A percentile compares a stretch with the other conserved stretches of the same genome.
Evolutionary conservation across 192 early-diverging fungal genomes (phyloP).

Genomic region (Linnemannia exigua): DNA sequence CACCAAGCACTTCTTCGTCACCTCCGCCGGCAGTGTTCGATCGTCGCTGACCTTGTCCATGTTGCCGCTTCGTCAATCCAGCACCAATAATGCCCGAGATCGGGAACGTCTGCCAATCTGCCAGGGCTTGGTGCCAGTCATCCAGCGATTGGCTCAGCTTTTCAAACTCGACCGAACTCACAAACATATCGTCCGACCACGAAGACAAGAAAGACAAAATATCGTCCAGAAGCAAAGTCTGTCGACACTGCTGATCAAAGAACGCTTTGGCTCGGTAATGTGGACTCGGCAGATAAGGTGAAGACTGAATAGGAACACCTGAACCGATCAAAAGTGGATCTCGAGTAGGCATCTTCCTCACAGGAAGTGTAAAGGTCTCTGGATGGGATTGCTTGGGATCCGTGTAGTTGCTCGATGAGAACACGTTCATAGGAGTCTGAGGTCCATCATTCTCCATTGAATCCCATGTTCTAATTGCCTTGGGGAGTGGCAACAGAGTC

Average conservation of each 20-base stretch:
- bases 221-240: slow-evolving; percentile 44
- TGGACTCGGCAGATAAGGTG: slow-evolving; percentile 26
- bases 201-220: slow-evolving; percentile 46
- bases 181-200: slow-evolving; percentile 52
- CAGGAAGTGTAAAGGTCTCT: background rate
- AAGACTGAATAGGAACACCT: background rate
- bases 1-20: background rate
- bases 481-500: slow-evolving; percentile 34
- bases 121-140: slow-evolving; percentile 44
- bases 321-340: slow-evolving; percentile 12
- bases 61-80: background rate
- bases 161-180: slow-evolving; percentile 48
- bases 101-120: slow-evolving; percentile 51
- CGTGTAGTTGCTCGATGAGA: background rate
- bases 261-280: slow-evolving; percentile 37
- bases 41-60: background rate
- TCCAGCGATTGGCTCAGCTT: slow-evolving; percentile 40
- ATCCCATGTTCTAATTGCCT: slow-evolving; percentile 14
- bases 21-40: background rate
- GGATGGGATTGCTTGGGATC: background rate
- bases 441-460: background rate
- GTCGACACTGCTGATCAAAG: slow-evolving; percentile 55
- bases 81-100: slow-evolving; percentile 29
- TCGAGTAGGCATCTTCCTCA: background rate
- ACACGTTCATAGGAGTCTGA: background rate